Conservation (phyloP, 768 basidiomycete genomes). For the Gloeopeniophorella convolvens region DNA sequence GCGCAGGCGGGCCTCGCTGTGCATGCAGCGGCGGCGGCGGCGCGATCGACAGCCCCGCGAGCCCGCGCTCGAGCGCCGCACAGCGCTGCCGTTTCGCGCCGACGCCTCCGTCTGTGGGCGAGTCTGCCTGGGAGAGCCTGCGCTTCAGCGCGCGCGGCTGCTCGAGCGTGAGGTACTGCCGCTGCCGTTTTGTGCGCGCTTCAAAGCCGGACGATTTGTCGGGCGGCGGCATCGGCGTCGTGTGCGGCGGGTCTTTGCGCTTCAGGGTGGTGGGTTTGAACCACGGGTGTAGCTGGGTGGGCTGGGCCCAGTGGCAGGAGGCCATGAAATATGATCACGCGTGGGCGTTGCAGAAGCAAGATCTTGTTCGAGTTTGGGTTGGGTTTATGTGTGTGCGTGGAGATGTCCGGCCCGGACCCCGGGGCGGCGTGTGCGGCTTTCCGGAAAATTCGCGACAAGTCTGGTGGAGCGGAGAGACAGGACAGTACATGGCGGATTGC, state of each 20-base stretch:
- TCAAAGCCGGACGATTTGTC: conserved; percentile 3
- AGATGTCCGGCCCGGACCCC: not conserved
- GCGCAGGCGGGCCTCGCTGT: too few species aligned
- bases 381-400: not conserved
- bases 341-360: too few species aligned
- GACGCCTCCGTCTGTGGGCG: not conserved
- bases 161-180: not conserved
- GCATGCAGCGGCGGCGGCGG: too few species aligned
- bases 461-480: too few species aligned
- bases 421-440: not conserved
- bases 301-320: conserved; percentile 28
- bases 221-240: too few species aligned
- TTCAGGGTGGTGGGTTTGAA: conserved; percentile 35
- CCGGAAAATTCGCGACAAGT: not conserved
- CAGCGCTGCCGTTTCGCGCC: conserved; percentile 15
- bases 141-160: conserved; percentile 7
- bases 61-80: conserved; percentile 11
- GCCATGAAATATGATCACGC: conserved; percentile 27
- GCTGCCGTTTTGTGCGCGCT: conserved; percentile 7
- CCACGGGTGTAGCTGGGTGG: conserved; percentile 40
- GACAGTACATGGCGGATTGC: too few species aligned
- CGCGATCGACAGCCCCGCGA: conserved; percentile 9
- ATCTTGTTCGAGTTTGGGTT: too few species aligned
- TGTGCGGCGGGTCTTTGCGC: conserved; percentile 32
- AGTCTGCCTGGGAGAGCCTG: conserved; percentile 9